phyloP scores from a whole-genome alignment of 768 basidiomycete species.

The Coprinopsis cinerea region DNA sequence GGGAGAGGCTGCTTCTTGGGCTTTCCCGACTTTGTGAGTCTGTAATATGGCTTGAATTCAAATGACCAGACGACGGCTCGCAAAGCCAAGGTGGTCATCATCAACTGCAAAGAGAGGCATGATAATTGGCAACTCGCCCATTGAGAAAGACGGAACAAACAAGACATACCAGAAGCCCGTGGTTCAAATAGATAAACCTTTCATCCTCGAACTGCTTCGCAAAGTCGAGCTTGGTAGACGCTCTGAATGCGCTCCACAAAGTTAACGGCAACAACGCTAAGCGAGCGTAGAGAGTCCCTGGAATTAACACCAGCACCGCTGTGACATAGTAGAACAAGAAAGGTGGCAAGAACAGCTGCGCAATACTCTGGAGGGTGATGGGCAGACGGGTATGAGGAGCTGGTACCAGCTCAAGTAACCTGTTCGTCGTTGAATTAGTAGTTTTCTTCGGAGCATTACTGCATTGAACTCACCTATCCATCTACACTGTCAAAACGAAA shows the following conservation, averaged over 20 bases:
- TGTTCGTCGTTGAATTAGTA: too few species aligned
- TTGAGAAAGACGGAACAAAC: constrained; percentile 1
- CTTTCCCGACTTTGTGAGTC: constrained; percentile 10
- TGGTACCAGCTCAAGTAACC: constrained; percentile 24
- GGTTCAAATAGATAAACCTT: constrained; percentile 36
- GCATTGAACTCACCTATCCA: too few species aligned
- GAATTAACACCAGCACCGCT: constrained; percentile 47
- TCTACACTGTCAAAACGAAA: too few species aligned
- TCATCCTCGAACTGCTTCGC: constrained; percentile 27
- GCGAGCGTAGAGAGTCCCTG: constrained; percentile 37
- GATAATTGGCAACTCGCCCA: neutral
- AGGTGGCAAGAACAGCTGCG: constrained; percentile 34
- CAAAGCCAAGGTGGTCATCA: constrained; percentile 29
- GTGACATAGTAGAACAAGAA: constrained; percentile 42
- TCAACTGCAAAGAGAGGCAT: constrained; percentile 21
- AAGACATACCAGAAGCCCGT: constrained; percentile 37
- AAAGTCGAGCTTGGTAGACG: constrained; percentile 38
- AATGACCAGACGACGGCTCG: constrained; percentile 38
- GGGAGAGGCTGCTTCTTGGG: constrained; percentile 6
- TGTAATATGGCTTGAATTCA: constrained; percentile 25
- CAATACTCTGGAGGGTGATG: constrained; percentile 27
- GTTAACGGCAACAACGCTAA: constrained; percentile 44
- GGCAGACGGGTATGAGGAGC: constrained; percentile 28
- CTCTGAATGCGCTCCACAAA: constrained; percentile 37
- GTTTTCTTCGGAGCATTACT: too few species aligned